phyloP scores from a whole-genome alignment of 192 early-diverging fungal species.

The Coemansia sp. region DNA sequence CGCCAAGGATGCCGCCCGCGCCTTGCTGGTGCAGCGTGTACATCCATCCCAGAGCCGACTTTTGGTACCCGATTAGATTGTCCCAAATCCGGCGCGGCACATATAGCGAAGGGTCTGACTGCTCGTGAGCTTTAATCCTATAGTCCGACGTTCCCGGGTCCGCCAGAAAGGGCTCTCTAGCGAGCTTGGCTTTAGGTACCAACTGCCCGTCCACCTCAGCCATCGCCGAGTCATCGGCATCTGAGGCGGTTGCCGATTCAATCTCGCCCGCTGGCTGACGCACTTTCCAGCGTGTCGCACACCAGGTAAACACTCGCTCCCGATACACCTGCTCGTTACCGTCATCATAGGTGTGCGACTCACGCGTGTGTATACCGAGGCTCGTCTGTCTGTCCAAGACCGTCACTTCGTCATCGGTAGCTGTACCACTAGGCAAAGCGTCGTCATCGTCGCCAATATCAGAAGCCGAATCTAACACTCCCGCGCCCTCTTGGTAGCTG shows the following conservation, averaged over 20 bases:
- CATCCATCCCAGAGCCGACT: constrained; percentile 84
- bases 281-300: constrained; percentile 38
- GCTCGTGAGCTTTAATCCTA: constrained; percentile 30
- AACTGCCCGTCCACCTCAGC: constrained; percentile 10
- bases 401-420: constrained; percentile 1
- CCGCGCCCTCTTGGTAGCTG: constrained; percentile 46
- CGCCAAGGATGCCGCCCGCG: constrained; percentile 90
- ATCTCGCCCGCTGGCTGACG: constrained; percentile 16
- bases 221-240: neutral
- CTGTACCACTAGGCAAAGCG: neutral
- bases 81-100: constrained; percentile 85
- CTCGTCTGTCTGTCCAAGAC: constrained; percentile 2
- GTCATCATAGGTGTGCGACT: constrained; percentile 38
- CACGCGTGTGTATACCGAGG: constrained; percentile 20
- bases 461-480: constrained; percentile 5
- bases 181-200: constrained; percentile 20
- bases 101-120: constrained; percentile 31
- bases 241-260: neutral
- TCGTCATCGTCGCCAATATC: constrained; percentile 15
- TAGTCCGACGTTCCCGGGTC: constrained; percentile 41
- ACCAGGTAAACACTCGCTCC: constrained; percentile 59
- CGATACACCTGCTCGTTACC: constrained; percentile 64
- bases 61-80: constrained; percentile 90
- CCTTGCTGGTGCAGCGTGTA: constrained; percentile 86
- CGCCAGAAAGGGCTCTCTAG: constrained; percentile 44